Percentiles rank a stretch among this genome's conserved stretches.
Evolutionary conservation across 2,329 filamentous ascomycete species (phyloP).

Genomic region (Paraphoma chrysanthemicola): DNA sequence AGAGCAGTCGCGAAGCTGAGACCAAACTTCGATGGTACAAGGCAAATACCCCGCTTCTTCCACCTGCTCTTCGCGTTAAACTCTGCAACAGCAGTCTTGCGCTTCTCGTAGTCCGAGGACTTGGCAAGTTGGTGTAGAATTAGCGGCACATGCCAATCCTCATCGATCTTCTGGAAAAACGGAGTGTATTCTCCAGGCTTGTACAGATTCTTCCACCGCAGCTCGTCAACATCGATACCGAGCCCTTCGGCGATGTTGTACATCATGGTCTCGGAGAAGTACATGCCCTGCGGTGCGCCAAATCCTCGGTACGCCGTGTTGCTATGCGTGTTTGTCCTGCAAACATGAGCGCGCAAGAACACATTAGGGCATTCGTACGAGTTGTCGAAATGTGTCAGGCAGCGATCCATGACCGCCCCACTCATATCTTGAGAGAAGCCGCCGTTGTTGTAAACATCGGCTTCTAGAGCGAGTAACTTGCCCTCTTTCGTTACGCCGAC

Average conservation of each 20-base stretch:
- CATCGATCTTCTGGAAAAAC: constrained; percentile 82
- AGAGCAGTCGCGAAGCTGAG: constrained; percentile 90
- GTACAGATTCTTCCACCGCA: constrained; percentile 88
- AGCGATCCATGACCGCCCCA: constrained; percentile 81
- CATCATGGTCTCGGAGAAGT: constrained; percentile 88
- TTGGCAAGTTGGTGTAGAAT: constrained; percentile 86
- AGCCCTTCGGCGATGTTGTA: constrained; percentile 86
- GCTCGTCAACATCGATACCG: constrained; percentile 79
- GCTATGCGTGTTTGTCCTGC: constrained; percentile 93
- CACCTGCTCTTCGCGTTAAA: constrained; percentile 88
- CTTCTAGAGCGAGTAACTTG: constrained; percentile 87
- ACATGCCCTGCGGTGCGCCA: constrained; percentile 92
- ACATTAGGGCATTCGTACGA: constrained; percentile 89
- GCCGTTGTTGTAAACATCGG: constrained; percentile 89
- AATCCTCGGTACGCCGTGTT: constrained; percentile 97
- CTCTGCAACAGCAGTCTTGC: constrained; percentile 71
- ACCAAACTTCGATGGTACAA: constrained; percentile 95
- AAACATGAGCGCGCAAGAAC: constrained; percentile 81
- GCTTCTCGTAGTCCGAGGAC: constrained; percentile 73
- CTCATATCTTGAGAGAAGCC: constrained; percentile 75
- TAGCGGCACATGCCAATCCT: constrained; percentile 89
- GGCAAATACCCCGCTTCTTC: constrained; percentile 85
- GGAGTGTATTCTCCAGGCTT: constrained; percentile 77
- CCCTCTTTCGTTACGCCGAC: constrained; percentile 90
- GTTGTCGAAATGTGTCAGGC: constrained; percentile 84